Percentiles rank a stretch among this genome's conserved stretches.
Evolutionary conservation across 352 stramenopile species (phyloP).

Genomic region (Phytophthora tentaculata): DNA sequence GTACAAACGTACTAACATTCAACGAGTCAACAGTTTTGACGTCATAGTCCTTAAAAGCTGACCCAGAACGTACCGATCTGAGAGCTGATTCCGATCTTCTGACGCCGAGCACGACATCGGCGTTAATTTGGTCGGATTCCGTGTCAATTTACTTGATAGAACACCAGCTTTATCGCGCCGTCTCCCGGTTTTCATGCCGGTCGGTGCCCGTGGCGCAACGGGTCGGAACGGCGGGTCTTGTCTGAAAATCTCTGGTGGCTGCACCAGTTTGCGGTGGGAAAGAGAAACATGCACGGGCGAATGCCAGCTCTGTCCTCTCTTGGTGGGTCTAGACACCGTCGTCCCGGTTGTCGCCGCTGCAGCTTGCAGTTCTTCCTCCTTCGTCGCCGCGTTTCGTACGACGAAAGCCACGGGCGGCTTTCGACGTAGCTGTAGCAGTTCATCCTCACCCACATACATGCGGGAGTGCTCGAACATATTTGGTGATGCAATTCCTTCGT

Average conservation of each 20-base stretch:
- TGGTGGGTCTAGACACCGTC: not conserved
- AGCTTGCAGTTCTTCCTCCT: conserved; percentile 33
- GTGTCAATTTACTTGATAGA: not conserved
- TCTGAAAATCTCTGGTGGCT: conserved; percentile 53
- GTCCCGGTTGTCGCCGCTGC: not conserved
- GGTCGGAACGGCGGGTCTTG: conserved; percentile 48
- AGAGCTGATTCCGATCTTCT: conserved; percentile 20
- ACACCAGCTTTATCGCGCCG: conserved; percentile 10
- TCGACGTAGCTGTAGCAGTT: conserved; percentile 43
- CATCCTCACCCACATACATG: conserved; percentile 36
- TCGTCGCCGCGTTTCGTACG: conserved; percentile 37
- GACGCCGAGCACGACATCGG: conserved; percentile 15
- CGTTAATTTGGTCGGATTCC: conserved; percentile 28
- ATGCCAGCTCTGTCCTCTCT: conserved; percentile 57
- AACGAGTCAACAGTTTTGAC: not conserved
- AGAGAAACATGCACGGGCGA: conserved; percentile 66
- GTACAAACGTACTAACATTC: conserved; percentile 28
- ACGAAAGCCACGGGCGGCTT: conserved; percentile 49
- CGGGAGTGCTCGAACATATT: conserved; percentile 39
- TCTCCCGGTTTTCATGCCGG: conserved; percentile 6
- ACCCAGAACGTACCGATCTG: conserved; percentile 27
- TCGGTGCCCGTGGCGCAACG: conserved; percentile 17
- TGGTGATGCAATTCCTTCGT: not conserved
- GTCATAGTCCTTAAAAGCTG: not conserved
- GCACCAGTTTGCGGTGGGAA: conserved; percentile 67